Percentiles rank a stretch among this genome's conserved stretches.
Evolutionary conservation across 2,329 filamentous ascomycete genomes (phyloP).

Genomic region (Cladosporium sp.): DNA sequence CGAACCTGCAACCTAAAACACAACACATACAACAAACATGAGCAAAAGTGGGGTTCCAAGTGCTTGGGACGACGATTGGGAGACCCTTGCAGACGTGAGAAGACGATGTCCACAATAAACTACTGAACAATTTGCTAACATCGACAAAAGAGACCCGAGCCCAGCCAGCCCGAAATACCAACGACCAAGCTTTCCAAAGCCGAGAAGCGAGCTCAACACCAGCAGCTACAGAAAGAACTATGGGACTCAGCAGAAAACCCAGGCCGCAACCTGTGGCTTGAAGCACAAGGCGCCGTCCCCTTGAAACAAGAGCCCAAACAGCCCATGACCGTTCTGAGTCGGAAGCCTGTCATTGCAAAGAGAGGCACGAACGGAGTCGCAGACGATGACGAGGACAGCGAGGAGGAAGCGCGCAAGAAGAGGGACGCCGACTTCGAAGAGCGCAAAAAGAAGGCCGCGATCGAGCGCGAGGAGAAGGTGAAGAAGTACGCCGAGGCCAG

Average conservation of each 20-base stretch:
- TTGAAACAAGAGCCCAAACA: conserved; percentile 71
- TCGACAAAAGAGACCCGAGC: conserved; percentile 14
- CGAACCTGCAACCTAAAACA: too few relatives aligned
- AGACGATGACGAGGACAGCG: conserved; percentile 57
- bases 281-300: conserved; percentile 59
- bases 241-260: conserved; percentile 88
- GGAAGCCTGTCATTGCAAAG: conserved; percentile 65
- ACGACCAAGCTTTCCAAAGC: conserved; percentile 61
- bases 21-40: conserved; percentile 24
- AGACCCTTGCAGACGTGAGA: conserved; percentile 66
- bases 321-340: conserved; percentile 76
- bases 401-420: conserved; percentile 57
- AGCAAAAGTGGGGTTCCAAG: conserved; percentile 55
- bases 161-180: conserved; percentile 37
- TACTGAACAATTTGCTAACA: neutral
- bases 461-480: conserved; percentile 84
- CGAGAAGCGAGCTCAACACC: conserved; percentile 74
- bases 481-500: conserved; percentile 83
- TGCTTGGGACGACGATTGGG: conserved; percentile 94
- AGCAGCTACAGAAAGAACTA: conserved; percentile 75
- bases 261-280: conserved; percentile 70
- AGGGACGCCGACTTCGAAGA: conserved; percentile 69
- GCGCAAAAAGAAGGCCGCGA: conserved; percentile 70
- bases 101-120: neutral
- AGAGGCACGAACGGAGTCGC: conserved; percentile 35